These are phyloP conservation scores for Macroventuria anomochaeta DNA, from an alignment of 2,329 filamentous ascomycete species.

Conservation along the genomic window DNA sequence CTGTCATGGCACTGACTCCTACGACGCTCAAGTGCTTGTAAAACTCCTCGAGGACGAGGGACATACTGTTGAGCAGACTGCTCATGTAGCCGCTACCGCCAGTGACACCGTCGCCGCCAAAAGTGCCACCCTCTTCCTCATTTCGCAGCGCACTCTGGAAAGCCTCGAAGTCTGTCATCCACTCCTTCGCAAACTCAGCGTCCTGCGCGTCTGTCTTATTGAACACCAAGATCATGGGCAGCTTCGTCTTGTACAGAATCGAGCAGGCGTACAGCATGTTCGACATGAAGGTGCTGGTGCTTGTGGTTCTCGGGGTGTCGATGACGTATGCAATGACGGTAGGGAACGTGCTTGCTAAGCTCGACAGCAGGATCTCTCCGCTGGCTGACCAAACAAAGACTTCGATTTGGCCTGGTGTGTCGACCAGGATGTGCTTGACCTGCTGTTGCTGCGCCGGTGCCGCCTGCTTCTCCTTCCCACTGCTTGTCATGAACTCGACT, in stretches of 20 bases:
- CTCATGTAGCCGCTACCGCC: constrained; percentile 93
- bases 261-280: constrained; percentile 99
- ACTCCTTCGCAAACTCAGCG: constrained; percentile 89
- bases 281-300: constrained; percentile 97
- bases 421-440: constrained; percentile 82
- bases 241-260: constrained; percentile 97
- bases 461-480: constrained; percentile 36
- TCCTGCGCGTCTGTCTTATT: constrained; percentile 98
- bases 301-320: constrained; percentile 91
- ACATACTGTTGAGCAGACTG: constrained; percentile 95
- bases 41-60: constrained; percentile 94
- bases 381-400: constrained; percentile 98
- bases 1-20: constrained; percentile 90
- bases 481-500: constrained; percentile 46
- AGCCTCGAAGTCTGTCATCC: constrained; percentile 99
- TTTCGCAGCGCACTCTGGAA: constrained; percentile 85
- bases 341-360: constrained; percentile 89
- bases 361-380: constrained; percentile 91
- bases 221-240: constrained; percentile 98
- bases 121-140: constrained; percentile 79
- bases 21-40: constrained; percentile 94
- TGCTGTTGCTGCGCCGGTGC: constrained; percentile 60
- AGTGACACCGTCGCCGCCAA: constrained; percentile 75
- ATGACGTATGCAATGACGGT: constrained; percentile 98
- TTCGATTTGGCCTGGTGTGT: constrained; percentile 97